Percentiles rank a stretch among this genome's conserved stretches.
Evolutionary conservation across 164 flowering plant genomes (phyloP).

Genomic region (Sedum album): DNA sequence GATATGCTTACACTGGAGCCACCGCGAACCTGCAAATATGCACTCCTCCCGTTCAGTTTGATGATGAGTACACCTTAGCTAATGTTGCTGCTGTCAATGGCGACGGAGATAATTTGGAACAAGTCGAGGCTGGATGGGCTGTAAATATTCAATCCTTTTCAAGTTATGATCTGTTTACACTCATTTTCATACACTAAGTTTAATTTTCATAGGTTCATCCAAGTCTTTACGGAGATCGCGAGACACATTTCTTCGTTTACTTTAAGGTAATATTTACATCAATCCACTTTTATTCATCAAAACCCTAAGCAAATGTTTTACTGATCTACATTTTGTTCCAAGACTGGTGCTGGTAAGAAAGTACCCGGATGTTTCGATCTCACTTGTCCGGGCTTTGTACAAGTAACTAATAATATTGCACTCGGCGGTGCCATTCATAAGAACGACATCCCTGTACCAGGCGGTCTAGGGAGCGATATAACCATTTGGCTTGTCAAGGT

Average conservation of each 20-base stretch:
- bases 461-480: constrained; percentile 26
- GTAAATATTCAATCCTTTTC: too few species aligned
- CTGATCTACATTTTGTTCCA: neutral
- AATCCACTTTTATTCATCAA: too few species aligned
- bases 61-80: constrained; percentile 41
- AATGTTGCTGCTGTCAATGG: constrained; percentile 29
- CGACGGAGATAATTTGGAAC: constrained; percentile 18
- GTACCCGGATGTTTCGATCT: constrained; percentile 51
- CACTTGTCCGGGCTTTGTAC: constrained; percentile 51
- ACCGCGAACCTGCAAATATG: constrained; percentile 40
- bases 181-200: too few species aligned
- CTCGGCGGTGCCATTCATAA: constrained; percentile 34
- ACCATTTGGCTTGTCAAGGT: constrained; percentile 26
- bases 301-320: neutral
- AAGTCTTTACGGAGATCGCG: constrained; percentile 37
- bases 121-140: constrained; percentile 49
- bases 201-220: constrained; percentile 42
- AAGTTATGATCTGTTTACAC: too few species aligned
- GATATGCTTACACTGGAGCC: constrained; percentile 29
- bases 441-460: constrained; percentile 24
- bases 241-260: constrained; percentile 35
- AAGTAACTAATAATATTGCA: constrained; percentile 39
- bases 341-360: neutral
- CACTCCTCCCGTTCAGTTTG: constrained; percentile 32
- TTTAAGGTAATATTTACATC: constrained; percentile 42